Percentiles rank a stretch among this genome's conserved stretches.
Conservation (phyloP, 805 yeast genomes). For the Grigorovia yakushimaensis region DNA sequence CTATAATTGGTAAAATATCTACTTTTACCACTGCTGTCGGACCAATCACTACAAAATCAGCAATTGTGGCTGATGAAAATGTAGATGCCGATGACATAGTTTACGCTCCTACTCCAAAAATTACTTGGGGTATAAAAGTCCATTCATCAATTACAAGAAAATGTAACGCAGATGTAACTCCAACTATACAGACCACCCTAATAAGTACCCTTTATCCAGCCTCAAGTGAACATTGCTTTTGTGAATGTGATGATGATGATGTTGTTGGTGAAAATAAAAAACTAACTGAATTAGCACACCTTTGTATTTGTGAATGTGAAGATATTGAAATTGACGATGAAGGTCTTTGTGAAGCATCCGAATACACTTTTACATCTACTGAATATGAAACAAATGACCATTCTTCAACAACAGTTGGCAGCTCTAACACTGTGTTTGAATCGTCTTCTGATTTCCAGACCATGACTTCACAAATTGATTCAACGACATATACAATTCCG, state of each 20-base stretch:
- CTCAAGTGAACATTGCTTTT: neutral
- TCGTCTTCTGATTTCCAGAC: no score
- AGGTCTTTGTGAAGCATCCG: neutral
- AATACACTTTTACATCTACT: neutral
- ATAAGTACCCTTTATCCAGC: neutral
- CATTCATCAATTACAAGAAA: neutral
- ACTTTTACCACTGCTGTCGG: neutral
- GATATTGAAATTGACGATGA: neutral
- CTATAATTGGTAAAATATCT: neutral
- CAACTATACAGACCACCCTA: neutral
- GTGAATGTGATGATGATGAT: neutral
- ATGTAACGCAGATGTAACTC: neutral
- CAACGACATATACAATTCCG: no score
- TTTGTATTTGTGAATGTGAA: neutral
- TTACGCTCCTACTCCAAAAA: neutral
- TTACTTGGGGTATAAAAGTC: neutral
- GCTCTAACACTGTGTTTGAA: no score
- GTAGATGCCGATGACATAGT: neutral
- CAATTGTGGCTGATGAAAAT: neutral
- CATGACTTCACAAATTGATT: no score
- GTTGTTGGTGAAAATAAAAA: neutral
- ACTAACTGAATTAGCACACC: neutral
- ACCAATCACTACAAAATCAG: no score
- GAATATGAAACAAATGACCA: neutral
- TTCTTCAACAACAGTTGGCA: neutral